A percentile compares a stretch with the other conserved stretches of the same genome.
These are phyloP conservation scores for Priceomyces castillae DNA, from an alignment of 805 yeast genomes.

Conservation along the genomic window DNA sequence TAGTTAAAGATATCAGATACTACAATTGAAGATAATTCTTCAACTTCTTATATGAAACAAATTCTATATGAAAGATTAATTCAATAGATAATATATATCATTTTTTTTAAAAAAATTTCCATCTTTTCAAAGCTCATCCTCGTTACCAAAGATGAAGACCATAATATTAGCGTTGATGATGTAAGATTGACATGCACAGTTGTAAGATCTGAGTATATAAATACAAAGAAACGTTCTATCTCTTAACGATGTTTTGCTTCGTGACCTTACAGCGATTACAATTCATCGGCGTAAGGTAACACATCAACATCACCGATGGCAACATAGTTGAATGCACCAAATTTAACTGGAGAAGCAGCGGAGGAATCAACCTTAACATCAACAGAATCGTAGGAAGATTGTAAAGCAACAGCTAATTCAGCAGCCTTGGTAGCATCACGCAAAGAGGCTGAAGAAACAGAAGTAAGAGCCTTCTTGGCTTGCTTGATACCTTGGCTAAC, in stretches of 20 bases:
- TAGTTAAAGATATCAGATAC: too few relatives aligned
- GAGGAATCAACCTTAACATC: conserved; percentile 32
- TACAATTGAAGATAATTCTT: background rate
- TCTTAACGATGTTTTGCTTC: background rate
- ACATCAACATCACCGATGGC: conserved; percentile 86
- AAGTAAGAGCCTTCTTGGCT: conserved; percentile 44
- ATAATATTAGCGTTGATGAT: conserved; percentile 4
- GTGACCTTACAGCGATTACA: conserved; percentile 39
- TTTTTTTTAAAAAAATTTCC: background rate
- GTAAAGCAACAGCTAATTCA: conserved; percentile 42
- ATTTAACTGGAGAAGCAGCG: conserved; percentile 34
- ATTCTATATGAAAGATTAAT: background rate
- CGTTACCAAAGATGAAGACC: background rate
- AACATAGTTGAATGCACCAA: conserved; percentile 73
- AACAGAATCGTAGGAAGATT: conserved; percentile 34
- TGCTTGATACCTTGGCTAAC: conserved; percentile 62
- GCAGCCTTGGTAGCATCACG: conserved; percentile 48
- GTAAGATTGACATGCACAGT: conserved; percentile 5
- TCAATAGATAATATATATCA: background rate
- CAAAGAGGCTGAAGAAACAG: conserved; percentile 49
- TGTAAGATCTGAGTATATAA: conserved; percentile 3
- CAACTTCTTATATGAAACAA: conserved; percentile 4
- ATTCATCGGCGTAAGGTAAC: conserved; percentile 87
- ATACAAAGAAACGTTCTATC: conserved; percentile 6
- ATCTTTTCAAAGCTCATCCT: background rate